Percentiles rank a stretch among this genome's conserved stretches.
phyloP scores from a whole-genome alignment of 192 early-diverging fungal genomes.

The Coemansia sp. region DNA sequence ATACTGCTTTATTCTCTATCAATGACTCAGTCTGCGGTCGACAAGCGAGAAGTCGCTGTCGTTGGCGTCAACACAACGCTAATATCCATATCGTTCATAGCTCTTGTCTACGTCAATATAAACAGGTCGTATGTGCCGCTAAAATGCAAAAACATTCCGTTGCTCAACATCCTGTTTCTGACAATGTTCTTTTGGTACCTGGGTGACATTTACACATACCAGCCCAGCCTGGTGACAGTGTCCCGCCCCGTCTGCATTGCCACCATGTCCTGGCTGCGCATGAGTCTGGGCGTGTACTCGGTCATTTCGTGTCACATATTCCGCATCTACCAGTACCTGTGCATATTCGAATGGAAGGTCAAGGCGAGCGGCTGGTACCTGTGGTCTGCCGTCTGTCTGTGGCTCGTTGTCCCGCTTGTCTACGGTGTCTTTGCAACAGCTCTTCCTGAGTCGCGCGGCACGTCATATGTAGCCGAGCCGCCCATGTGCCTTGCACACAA shows the following conservation, averaged over 20 bases:
- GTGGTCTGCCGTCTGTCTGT: constrained; percentile 8
- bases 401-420: constrained; percentile 2
- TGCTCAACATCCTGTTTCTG: constrained; percentile 19
- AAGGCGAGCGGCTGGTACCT: constrained; percentile 13
- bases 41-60: constrained; percentile 28
- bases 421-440: constrained; percentile 30
- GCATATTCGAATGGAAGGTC: constrained; percentile 23
- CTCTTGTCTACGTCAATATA: constrained; percentile 10
- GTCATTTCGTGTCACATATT: constrained; percentile 24
- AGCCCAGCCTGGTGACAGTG: constrained; percentile 15
- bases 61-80: constrained; percentile 25
- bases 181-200: constrained; percentile 26
- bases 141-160: constrained; percentile 39
- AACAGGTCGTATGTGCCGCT: constrained; percentile 34
- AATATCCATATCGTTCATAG: constrained; percentile 11
- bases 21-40: no score
- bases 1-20: no score
- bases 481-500: constrained; percentile 21
- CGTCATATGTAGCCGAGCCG: constrained; percentile 4
- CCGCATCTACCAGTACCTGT: constrained; percentile 35
- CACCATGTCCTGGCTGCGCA: constrained; percentile 41
- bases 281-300: constrained; percentile 31
- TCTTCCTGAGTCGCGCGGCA: constrained; percentile 11
- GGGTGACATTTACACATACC: constrained; percentile 36
- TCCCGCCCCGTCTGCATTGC: constrained; percentile 27